phyloP scores from a whole-genome alignment of 2,329 filamentous ascomycete genomes.

The Neopestalotiopsis clavispora region DNA sequence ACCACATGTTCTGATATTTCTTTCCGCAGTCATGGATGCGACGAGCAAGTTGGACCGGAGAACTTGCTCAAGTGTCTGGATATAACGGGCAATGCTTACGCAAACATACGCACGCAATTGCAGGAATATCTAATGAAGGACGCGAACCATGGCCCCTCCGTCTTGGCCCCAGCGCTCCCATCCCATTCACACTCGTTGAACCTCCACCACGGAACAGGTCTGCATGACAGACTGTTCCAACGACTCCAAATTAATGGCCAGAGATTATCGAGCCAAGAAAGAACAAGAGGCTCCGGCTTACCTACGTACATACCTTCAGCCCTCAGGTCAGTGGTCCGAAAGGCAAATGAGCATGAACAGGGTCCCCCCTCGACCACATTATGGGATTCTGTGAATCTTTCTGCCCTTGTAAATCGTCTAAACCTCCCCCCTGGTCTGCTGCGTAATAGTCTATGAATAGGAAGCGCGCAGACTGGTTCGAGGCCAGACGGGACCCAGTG shows the following conservation, averaged over 20 bases:
- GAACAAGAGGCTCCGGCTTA: no score
- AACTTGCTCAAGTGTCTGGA: neutral
- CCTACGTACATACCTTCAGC: neutral
- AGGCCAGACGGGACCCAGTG: neutral
- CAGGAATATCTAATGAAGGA: neutral
- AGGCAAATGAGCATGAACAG: neutral
- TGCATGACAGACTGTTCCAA: no score
- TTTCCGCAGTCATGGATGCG: no score
- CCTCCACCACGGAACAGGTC: no score
- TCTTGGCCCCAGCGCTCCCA: no score
- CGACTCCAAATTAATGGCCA: no score
- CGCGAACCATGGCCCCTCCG: neutral
- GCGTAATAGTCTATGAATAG: conserved; percentile 7
- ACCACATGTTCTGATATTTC: no score
- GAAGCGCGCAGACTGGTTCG: conserved; percentile 4
- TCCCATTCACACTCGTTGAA: no score
- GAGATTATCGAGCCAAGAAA: no score
- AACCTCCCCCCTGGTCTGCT: neutral
- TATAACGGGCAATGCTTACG: neutral
- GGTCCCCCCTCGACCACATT: neutral
- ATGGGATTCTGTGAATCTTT: no score
- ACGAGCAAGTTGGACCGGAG: neutral
- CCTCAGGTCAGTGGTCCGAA: neutral
- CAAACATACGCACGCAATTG: neutral
- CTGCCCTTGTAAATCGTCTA: no score